Conservation (phyloP, 1,284 basidiomycete species). For the Microbotryomycetes sp. region DNA sequence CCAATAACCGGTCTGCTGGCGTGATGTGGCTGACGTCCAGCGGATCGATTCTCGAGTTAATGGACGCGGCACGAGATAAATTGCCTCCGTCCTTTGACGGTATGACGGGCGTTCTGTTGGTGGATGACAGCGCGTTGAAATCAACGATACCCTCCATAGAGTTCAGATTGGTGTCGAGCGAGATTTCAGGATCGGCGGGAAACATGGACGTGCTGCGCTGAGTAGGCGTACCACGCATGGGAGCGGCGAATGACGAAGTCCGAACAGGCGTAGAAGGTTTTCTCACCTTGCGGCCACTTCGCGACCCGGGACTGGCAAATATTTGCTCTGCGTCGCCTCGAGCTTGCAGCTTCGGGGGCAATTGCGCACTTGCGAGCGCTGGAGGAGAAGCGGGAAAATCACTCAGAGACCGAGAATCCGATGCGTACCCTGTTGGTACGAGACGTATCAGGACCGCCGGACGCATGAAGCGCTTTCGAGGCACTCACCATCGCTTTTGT, state of each 20-base stretch:
- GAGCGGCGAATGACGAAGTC: not conserved
- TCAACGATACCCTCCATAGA: slow-evolving; percentile 79
- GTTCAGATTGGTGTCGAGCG: slow-evolving; percentile 68
- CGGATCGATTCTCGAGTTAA: not conserved
- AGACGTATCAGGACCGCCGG: no score
- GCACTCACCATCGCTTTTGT: not conserved
- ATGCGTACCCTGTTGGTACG: not conserved
- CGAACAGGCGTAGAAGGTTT: not conserved
- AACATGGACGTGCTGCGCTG: slow-evolving; percentile 1
- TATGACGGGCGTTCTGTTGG: slow-evolving; percentile 31
- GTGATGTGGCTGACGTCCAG: not conserved
- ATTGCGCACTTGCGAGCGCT: slow-evolving; percentile 1
- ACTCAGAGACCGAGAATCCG: slow-evolving; percentile 3
- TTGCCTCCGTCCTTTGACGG: not conserved
- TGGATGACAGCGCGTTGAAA: slow-evolving; percentile 35
- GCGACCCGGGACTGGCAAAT: not conserved
- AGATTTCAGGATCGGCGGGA: slow-evolving; percentile 36
- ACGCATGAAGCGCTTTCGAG: no score
- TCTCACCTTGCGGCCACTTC: not conserved
- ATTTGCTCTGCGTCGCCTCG: slow-evolving; percentile 23
- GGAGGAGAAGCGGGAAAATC: not conserved
- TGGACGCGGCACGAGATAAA: not conserved
- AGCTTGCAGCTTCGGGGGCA: slow-evolving; percentile 31
- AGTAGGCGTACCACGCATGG: no score
- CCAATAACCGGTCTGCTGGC: not conserved